Conservation (phyloP, 257 asterid genomes). For the Gynochthodes officinalis region DNA sequence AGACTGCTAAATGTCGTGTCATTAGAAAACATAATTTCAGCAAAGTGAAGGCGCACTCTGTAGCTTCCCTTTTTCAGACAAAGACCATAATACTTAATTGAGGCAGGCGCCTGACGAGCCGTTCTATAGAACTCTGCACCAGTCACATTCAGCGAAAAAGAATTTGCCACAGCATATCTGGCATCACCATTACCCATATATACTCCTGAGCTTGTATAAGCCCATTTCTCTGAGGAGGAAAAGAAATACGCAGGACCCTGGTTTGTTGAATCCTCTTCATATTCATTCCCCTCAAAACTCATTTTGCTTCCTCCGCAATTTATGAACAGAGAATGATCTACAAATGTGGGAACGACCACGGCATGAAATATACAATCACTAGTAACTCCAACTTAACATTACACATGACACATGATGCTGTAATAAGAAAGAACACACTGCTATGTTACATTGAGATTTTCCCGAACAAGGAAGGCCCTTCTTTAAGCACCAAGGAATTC, state of each 20-base stretch:
- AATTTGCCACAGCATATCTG: conserved; percentile 24
- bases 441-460: conserved; percentile 36
- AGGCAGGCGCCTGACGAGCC: conserved; percentile 76
- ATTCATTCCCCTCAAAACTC: conserved; percentile 44
- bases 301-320: conserved; percentile 72
- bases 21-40: conserved; percentile 68
- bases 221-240: conserved; percentile 53
- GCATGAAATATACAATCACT: neutral
- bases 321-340: conserved; percentile 65
- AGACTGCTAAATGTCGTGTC: conserved; percentile 56
- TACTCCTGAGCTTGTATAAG: conserved; percentile 72
- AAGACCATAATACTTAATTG: conserved; percentile 71
- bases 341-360: conserved; percentile 12
- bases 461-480: conserved; percentile 64
- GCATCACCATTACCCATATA: conserved; percentile 18
- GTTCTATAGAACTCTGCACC: conserved; percentile 51
- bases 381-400: neutral
- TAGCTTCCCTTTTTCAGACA: conserved; percentile 83
- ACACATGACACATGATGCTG: neutral
- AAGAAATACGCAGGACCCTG: conserved; percentile 56
- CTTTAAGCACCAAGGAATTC: conserved; percentile 66
- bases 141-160: conserved; percentile 24
- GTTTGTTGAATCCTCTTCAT: conserved; percentile 47
- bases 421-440: neutral
- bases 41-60: conserved; percentile 81